phyloP scores from a whole-genome alignment of 768 basidiomycete species.

The Strobilomyces dryophilus region DNA sequence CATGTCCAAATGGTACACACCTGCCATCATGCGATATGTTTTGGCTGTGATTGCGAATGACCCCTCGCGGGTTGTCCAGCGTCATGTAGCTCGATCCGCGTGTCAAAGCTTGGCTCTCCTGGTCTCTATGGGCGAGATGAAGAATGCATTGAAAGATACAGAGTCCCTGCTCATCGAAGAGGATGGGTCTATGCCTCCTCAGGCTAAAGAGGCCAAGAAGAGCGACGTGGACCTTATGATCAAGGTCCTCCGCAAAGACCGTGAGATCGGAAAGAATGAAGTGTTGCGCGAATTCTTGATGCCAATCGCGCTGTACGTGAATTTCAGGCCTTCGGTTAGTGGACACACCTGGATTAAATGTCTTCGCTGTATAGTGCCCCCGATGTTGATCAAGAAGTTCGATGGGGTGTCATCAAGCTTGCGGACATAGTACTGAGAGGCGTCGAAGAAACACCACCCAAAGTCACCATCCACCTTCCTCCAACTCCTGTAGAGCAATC shows the following conservation, averaged over 20 bases:
- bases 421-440: slow-evolving; percentile 86
- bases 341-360: not conserved
- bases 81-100: slow-evolving; percentile 82
- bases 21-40: slow-evolving; percentile 82
- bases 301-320: slow-evolving; percentile 71
- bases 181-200: slow-evolving; percentile 70
- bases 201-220: slow-evolving; percentile 71
- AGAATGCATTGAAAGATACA: slow-evolving; percentile 63
- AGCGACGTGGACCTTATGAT: slow-evolving; percentile 82
- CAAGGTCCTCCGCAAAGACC: slow-evolving; percentile 83
- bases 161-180: slow-evolving; percentile 84
- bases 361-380: slow-evolving; percentile 47
- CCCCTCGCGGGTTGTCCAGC: slow-evolving; percentile 73
- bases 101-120: slow-evolving; percentile 85
- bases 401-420: slow-evolving; percentile 88
- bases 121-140: slow-evolving; percentile 89
- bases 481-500: slow-evolving; percentile 68
- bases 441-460: slow-evolving; percentile 78
- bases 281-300: slow-evolving; percentile 75
- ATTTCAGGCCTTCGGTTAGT: slow-evolving; percentile 2
- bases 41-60: slow-evolving; percentile 85
- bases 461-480: slow-evolving; percentile 79
- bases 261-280: slow-evolving; percentile 79
- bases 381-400: slow-evolving; percentile 81
- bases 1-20: slow-evolving; percentile 82